Evolutionary conservation across 768 basidiomycete genomes (phyloP), one percentile per base, ranked within the genome.

Genomic region (Stropharia rugosoannulata): DNA sequence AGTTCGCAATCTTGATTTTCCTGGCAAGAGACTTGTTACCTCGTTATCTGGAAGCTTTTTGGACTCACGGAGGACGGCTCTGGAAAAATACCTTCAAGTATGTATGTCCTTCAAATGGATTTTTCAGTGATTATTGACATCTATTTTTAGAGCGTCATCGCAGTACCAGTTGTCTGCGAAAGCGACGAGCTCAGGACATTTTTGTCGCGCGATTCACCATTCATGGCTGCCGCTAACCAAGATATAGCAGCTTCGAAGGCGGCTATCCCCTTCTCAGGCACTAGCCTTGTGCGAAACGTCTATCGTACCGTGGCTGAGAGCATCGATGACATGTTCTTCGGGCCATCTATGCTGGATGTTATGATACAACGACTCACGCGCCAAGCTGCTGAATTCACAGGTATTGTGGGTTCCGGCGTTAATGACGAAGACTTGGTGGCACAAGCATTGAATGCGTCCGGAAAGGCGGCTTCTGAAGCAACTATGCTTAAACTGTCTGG

Each of bases 311-410:
- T 99, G 44, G 84, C 96, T 5, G 91, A 93, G 59, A 95, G 94
- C 68, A 87, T 98, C 64, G 97, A 99, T 69, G 97, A 98, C 70
- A 93, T 97, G 82, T 88, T 96, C 72, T 93, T 96, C 61, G 95
- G 93, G 2, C 95, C 91, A 2, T 95, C 93, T 0, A 95, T 97
- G 93, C 73, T 98, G 42, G 95, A 98, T 67, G 89, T 95, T 43
- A 90, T 96, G 81, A 92, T 96, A 41, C 89, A 93, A 63, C 85
- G 94, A 2, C 82, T 98, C 15, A 93, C 89, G 0, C 83, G 86
- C 29, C 95, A 98, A 70, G 94, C 91, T 0, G 91, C 91, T 9
- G 92, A 95, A 65, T 85, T 95, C 57, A 88, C 87, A 2, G 94
- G 93, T 1, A 85, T 94, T 51, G 87, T 84, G 11, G 91, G 89